These are phyloP conservation scores for Tolypocladium endophyticum DNA, from an alignment of 2,329 filamentous ascomycete genomes.

Conservation along the genomic window DNA sequence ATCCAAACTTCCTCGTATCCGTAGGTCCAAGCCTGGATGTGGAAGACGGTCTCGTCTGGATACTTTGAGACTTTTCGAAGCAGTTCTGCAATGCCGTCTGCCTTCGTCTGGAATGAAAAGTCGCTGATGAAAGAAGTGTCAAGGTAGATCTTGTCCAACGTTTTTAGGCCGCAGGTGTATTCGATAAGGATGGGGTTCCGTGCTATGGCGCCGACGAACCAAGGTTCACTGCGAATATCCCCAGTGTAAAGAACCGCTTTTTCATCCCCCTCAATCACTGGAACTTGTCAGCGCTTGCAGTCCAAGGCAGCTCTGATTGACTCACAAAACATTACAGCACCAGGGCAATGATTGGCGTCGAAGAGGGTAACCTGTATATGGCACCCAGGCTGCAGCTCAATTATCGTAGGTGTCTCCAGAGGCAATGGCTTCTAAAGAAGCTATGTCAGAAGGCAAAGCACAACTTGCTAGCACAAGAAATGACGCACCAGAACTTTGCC, in stretches of 20 bases:
- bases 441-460: background rate
- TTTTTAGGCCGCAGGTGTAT: conserved; percentile 56
- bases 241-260: conserved; percentile 80
- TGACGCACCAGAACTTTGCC: conserved; percentile 49
- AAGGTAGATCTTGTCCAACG: conserved; percentile 73
- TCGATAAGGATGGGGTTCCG: conserved; percentile 65
- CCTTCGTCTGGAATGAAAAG: conserved; percentile 47
- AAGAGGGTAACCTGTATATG: conserved; percentile 74
- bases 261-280: conserved; percentile 62
- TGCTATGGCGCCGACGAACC: conserved; percentile 68
- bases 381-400: conserved; percentile 62
- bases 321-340: conserved; percentile 77
- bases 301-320: conserved; percentile 1
- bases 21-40: conserved; percentile 84
- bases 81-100: conserved; percentile 66
- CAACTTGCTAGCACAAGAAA: background rate
- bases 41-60: conserved; percentile 65
- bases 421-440: conserved; percentile 60
- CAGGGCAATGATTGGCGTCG: conserved; percentile 86
- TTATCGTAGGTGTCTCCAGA: conserved; percentile 63
- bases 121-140: conserved; percentile 65
- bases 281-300: background rate
- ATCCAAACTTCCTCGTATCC: conserved; percentile 87
- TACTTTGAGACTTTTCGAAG: conserved; percentile 58
- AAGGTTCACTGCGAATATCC: conserved; percentile 75